phyloP scores from a whole-genome alignment of 805 yeast genomes.

The Clavispora fructus region DNA sequence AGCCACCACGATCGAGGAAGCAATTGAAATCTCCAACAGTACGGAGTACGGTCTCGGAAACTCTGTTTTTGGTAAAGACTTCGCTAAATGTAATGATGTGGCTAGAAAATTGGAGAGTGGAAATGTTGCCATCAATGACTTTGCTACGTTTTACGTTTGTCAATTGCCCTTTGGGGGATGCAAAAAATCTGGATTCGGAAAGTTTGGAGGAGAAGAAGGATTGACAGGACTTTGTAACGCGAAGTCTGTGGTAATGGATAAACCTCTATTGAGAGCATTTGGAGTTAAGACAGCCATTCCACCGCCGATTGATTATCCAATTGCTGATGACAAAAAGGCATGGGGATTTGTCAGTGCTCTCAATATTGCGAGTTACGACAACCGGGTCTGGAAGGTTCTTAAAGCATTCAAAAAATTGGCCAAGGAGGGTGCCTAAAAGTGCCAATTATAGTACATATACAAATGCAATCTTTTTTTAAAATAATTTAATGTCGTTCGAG shows the following conservation, averaged over 20 bases:
- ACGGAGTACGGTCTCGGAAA: conserved; percentile 90
- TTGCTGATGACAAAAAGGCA: conserved; percentile 71
- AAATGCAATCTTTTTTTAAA: too few species aligned
- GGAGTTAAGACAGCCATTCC: conserved; percentile 80
- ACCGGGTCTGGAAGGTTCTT: conserved; percentile 59
- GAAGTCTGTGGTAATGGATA: conserved; percentile 84
- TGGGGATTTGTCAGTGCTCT: conserved; percentile 84
- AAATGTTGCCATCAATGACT: conserved; percentile 94
- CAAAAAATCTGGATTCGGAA: conserved; percentile 92
- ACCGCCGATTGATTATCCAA: conserved; percentile 86
- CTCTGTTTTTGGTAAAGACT: conserved; percentile 74
- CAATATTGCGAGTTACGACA: conserved; percentile 80
- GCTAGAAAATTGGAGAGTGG: conserved; percentile 71
- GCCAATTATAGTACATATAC: not conserved
- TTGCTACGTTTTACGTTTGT: conserved; percentile 93
- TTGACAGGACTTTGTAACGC: conserved; percentile 82
- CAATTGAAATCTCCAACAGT: conserved; percentile 72
- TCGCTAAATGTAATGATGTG: conserved; percentile 52
- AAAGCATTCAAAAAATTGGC: conserved; percentile 36
- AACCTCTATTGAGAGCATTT: conserved; percentile 51
- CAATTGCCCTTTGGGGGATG: conserved; percentile 97
- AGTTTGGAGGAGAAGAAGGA: conserved; percentile 98
- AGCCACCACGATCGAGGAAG: conserved; percentile 62
- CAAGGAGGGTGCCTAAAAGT: conserved; percentile 19
- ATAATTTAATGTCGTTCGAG: too few species aligned